Conservation (phyloP, 176 grass and related monocot species). For the Oryza nivara region DNA sequence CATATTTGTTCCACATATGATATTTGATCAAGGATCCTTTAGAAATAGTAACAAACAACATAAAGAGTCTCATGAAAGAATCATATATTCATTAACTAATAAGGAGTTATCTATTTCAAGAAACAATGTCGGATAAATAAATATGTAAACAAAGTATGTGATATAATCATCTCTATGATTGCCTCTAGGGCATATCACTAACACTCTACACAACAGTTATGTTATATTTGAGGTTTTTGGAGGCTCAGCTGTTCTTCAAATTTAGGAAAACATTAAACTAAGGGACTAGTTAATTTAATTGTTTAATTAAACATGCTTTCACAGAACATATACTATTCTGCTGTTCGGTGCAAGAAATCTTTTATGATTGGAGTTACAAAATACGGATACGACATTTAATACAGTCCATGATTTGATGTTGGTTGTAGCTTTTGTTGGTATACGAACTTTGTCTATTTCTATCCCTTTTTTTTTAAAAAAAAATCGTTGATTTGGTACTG, state of each 20-base stretch:
- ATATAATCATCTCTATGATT: too few relatives aligned
- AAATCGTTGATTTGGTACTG: not conserved
- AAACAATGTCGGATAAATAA: too few relatives aligned
- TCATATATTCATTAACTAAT: too few relatives aligned
- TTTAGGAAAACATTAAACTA: not conserved
- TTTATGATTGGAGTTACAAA: not conserved
- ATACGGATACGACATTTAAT: not conserved
- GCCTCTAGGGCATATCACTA: too few relatives aligned
- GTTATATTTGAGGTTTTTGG: not conserved
- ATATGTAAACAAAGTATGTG: too few relatives aligned
- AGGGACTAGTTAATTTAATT: not conserved
- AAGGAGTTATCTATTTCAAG: too few relatives aligned
- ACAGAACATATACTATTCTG: not conserved
- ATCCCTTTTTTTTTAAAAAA: not conserved
- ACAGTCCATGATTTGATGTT: not conserved
- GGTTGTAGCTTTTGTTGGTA: not conserved
- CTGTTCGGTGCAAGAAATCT: not conserved
- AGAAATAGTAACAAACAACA: too few relatives aligned
- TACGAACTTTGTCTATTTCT: not conserved
- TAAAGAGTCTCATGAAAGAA: too few relatives aligned
- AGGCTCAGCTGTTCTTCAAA: not conserved
- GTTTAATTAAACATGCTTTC: not conserved
- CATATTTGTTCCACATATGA: too few relatives aligned
- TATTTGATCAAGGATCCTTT: too few relatives aligned
- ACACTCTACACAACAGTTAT: too few relatives aligned